A percentile compares a stretch with the other conserved stretches of the same genome.
Conservation (phyloP, 495 filamentous ascomycete species). For the Tuber umbilicatum region DNA sequence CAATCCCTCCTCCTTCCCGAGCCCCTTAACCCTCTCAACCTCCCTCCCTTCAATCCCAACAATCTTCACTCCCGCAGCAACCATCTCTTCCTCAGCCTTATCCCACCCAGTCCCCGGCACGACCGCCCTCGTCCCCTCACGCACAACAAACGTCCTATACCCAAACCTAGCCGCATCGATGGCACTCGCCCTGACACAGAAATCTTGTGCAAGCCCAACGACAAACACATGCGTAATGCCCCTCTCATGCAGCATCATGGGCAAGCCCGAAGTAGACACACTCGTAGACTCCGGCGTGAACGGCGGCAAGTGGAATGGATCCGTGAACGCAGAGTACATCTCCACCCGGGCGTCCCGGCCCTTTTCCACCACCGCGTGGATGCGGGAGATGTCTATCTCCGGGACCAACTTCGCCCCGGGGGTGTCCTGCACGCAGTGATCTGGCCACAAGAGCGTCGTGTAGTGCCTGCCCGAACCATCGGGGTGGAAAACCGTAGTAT, state of each 20-base stretch:
- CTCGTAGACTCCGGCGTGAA: conserved; percentile 41
- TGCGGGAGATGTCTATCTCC: conserved; percentile 56
- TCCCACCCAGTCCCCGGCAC: conserved; percentile 54
- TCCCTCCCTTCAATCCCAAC: conserved; percentile 49
- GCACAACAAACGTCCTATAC: conserved; percentile 67
- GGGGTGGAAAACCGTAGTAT: conserved; percentile 61
- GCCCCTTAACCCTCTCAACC: conserved; percentile 46
- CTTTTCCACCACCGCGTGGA: conserved; percentile 68
- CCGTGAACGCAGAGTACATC: conserved; percentile 86
- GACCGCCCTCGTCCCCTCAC: conserved; percentile 70
- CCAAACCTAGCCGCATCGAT: conserved; percentile 69
- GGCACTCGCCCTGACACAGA: conserved; percentile 77
- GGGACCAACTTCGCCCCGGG: conserved; percentile 66
- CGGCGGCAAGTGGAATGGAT: conserved; percentile 54
- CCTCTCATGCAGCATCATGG: conserved; percentile 49
- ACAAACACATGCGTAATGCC: conserved; percentile 71
- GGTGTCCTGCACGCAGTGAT: conserved; percentile 74
- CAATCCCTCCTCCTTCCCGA: neutral
- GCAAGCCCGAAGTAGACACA: conserved; percentile 58
- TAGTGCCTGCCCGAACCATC: conserved; percentile 57
- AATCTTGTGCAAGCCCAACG: conserved; percentile 80
- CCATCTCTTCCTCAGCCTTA: conserved; percentile 52
- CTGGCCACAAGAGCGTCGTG: conserved; percentile 73
- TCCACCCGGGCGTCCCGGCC: conserved; percentile 67
- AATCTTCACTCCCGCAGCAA: conserved; percentile 50